Evolutionary conservation across 140 eudicot genomes (phyloP), one percentile per base, ranked within the genome.

Genomic region (Flaveria floridana): DNA sequence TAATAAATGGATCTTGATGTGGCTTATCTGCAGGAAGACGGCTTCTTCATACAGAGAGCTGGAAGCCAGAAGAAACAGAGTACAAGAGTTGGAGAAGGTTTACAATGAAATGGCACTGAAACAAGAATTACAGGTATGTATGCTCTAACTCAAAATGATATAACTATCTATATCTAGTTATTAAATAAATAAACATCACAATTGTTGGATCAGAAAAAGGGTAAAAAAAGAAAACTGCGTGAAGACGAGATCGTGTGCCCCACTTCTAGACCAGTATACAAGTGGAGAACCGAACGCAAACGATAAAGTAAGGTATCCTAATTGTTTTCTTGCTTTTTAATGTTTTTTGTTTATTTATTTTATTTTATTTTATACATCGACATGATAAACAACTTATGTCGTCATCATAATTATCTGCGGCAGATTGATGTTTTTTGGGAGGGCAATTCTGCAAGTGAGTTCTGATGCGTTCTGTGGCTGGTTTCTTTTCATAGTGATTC

Each of bases 181-280:
- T 75, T 75, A 7, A n/a, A 62, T 68, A 20, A 21, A 18, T 63
- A 75, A 77, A 19, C 3, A 12, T 51, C 19, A 16, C 39, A 6
- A 18, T 14, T 47, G 16, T 21, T 79, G 72, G 51, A 78, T 25
- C 86, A 92, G 98, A 92, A 92, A 85, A 89, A 86, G 72, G 98
- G 98, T 65, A 84, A 84, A 83, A 92, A 89, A 65, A 85, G 98
- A 59, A 89, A 85, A 61, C 82, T 92, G 68, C 93, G 93, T 65
- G 98, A 92, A 80, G 96, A 92, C 68, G 98, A 92, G 81, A 80
- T 92, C 47, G 89, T 83, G 12, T 53, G 69, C 53, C 98, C 98
- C 28, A 83, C 91, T 59, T 68, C 91, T 55, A 76, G 78, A 79
- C 89, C 95, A 0, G 93, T 87, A 19, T 92, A 83, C 87, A 92